Conservation (phyloP, 371 early-diverging fungal genomes). For the Lichtheimia corymbifera region DNA sequence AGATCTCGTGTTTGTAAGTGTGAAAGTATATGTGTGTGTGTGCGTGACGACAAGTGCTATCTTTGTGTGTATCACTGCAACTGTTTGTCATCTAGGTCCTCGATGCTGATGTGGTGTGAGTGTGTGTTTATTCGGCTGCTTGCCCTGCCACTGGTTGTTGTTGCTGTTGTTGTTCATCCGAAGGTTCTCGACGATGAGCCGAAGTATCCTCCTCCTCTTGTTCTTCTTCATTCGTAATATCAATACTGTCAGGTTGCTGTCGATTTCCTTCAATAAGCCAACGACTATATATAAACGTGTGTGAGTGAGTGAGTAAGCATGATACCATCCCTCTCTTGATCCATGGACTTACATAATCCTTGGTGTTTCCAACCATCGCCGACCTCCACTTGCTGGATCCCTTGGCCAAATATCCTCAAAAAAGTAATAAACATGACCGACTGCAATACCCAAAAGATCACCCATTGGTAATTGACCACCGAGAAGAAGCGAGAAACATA, state of each 20-base stretch:
- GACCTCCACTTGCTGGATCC: slow-evolving; percentile 64
- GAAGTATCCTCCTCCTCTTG: neutral
- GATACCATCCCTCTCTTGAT: neutral
- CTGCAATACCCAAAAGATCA: slow-evolving; percentile 82
- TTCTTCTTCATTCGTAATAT: neutral
- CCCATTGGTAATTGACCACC: slow-evolving; percentile 73
- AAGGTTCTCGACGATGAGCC: neutral
- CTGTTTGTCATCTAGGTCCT: no score
- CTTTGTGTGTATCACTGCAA: no score
- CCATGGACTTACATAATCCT: slow-evolving; percentile 54
- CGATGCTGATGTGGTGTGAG: no score
- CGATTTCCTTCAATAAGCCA: slow-evolving; percentile 25
- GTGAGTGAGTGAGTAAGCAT: neutral
- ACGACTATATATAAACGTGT: neutral
- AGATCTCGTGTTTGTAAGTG: no score
- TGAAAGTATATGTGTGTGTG: no score
- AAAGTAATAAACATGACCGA: slow-evolving; percentile 95
- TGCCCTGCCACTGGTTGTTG: no score
- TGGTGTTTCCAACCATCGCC: slow-evolving; percentile 61
- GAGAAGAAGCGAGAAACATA: slow-evolving; percentile 79
- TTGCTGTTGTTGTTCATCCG: neutral
- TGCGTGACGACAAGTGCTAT: no score
- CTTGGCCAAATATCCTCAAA: slow-evolving; percentile 93
- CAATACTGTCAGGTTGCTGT: neutral
- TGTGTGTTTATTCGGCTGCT: no score